Percentiles rank a stretch among this genome's conserved stretches.
These are phyloP conservation scores for Coccomyxa sp. DNA, from an alignment of 139 green algal genomes.

Conservation along the genomic window DNA sequence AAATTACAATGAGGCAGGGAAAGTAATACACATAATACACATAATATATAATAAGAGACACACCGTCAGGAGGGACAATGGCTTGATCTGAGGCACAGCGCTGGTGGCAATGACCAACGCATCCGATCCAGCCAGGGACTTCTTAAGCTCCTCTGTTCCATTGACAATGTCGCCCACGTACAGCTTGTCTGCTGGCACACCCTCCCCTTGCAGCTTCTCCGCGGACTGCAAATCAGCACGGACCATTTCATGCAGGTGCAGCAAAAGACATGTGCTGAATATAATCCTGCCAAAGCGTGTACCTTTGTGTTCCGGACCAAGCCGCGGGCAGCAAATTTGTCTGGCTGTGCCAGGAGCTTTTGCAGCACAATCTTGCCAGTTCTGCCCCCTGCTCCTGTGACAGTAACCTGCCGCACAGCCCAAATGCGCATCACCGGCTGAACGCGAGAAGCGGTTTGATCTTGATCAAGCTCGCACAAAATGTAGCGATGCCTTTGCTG, in stretches of 20 bases:
- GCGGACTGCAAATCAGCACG: not conserved
- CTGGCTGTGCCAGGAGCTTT: conserved; percentile 44
- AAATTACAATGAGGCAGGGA: no score
- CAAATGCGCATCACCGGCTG: no score
- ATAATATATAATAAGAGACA: no score
- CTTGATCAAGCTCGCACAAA: no score
- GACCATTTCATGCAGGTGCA: no score
- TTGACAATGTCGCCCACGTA: conserved; percentile 2
- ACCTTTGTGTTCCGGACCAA: conserved; percentile 39
- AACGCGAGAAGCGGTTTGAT: no score
- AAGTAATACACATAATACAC: no score
- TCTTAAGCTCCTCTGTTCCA: conserved; percentile 12
- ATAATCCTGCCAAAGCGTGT: no score
- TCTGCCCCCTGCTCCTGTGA: conserved; percentile 68
- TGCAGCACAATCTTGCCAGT: conserved; percentile 66
- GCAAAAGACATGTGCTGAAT: no score
- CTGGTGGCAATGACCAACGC: conserved; percentile 49
- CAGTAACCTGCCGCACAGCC: conserved; percentile 43
- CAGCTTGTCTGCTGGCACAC: not conserved
- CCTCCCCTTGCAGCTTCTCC: not conserved
- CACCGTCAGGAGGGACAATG: not conserved
- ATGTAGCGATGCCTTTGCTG: no score
- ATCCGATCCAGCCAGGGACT: conserved; percentile 31
- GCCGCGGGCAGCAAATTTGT: conserved; percentile 34
- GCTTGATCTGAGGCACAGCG: conserved; percentile 13